A percentile compares a stretch with the other conserved stretches of the same genome.
phyloP scores from a whole-genome alignment of 2,329 filamentous ascomycete species.

The Aspergillus hiratsukae region DNA sequence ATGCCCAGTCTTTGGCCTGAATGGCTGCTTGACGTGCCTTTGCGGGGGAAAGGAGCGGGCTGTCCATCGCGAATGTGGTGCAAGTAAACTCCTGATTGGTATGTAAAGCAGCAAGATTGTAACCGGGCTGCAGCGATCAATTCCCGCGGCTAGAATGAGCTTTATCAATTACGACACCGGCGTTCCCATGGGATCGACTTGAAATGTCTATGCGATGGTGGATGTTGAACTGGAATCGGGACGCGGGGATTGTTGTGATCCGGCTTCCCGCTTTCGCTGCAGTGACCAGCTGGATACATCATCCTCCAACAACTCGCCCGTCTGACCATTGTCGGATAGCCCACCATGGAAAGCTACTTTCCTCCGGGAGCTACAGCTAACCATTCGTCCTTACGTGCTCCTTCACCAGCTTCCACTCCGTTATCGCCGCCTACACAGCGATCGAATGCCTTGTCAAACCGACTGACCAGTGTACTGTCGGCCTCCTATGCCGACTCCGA shows the following conservation, averaged over 20 bases:
- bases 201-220: neutral
- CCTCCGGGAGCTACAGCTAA: conserved; percentile 16
- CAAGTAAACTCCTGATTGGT: conserved; percentile 9
- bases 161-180: neutral
- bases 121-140: neutral
- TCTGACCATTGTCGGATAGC: conserved; percentile 4
- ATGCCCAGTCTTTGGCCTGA: conserved; percentile 85
- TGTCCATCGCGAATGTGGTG: conserved; percentile 22
- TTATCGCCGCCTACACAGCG: conserved; percentile 31
- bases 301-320: conserved; percentile 1
- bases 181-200: neutral
- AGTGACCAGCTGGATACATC: conserved; percentile 14
- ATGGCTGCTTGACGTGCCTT: conserved; percentile 71
- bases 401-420: conserved; percentile 25
- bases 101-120: neutral
- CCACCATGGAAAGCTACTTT: conserved; percentile 35
- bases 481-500: conserved; percentile 90
- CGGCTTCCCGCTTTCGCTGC: conserved; percentile 7
- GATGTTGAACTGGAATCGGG: neutral
- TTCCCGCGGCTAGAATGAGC: neutral
- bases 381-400: conserved; percentile 18
- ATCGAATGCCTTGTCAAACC: conserved; percentile 68
- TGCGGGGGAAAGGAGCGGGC: conserved; percentile 54
- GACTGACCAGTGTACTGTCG: conserved; percentile 80
- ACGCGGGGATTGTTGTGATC: neutral